phyloP scores from a whole-genome alignment of 2,329 filamentous ascomycete genomes.

The Colletotrichum melonis region DNA sequence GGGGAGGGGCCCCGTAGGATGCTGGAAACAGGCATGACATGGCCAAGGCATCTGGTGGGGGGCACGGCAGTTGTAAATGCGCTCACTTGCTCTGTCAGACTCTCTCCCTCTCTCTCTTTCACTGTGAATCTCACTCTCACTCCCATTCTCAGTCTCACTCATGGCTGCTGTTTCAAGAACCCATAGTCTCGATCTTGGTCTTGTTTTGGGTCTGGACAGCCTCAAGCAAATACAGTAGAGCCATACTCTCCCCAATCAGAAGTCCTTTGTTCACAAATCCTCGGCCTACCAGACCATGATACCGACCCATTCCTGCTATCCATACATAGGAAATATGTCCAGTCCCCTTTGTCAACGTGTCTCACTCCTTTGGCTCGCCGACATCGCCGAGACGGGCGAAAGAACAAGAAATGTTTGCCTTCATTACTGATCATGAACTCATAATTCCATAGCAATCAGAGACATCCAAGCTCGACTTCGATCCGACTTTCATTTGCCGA shows the following conservation, averaged over 20 bases:
- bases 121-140: not conserved
- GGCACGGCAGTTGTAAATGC: constrained; percentile 31
- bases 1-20: constrained; percentile 5
- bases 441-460: not conserved
- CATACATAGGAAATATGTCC: not conserved
- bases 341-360: constrained; percentile 1
- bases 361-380: not conserved
- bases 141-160: not conserved
- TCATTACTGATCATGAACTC: not conserved
- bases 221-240: too few relatives aligned
- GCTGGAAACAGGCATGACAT: constrained; percentile 26
- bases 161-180: not conserved
- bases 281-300: not conserved
- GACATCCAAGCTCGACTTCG: constrained; percentile 3
- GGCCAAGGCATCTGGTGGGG: constrained; percentile 21
- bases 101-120: not conserved
- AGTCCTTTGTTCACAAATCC: not conserved
- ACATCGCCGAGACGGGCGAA: not conserved
- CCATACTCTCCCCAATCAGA: too few relatives aligned
- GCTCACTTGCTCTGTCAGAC: not conserved
- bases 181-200: not conserved
- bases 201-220: not conserved
- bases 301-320: not conserved
- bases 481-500: constrained; percentile 25
- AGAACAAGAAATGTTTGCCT: not conserved